Evolutionary conservation across 306 rosid genomes (phyloP), one percentile per base, ranked within the genome.

Genomic region (Prunus mira): DNA sequence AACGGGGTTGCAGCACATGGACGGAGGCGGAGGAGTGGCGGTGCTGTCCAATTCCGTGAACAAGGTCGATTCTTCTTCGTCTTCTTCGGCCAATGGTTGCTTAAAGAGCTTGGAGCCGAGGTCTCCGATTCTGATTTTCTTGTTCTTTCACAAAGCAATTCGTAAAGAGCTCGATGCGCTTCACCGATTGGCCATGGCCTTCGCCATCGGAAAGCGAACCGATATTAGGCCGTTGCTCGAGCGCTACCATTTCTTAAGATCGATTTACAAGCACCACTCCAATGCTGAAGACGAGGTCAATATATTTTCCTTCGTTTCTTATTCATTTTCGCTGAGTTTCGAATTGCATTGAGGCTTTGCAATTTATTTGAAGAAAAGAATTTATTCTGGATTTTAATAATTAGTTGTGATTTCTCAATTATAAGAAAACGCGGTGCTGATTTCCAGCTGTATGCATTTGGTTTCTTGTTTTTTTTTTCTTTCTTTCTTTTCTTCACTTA

Each of bases 241-340:
- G 43, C 91, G 88, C 54, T 96, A 92, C 70, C 93, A 78, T 96
- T 96, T 96, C 75, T 80, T 96, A 68, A 88, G 91, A 79, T 90
- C 96, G 74, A 89, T 96, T 75, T 96, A 92, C 79, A 88, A 87
- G 83, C 93, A 92, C 81, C 98, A 96, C 85, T 88, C 89, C 93
- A 89, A 88, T 96, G 99, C 98, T 32, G 99, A 96, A 87, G 99
- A 96, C 79, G 98, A 96, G 99, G 99, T 95, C 66, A 47, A 1
- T 74, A 49, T 22, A 63, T 82, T 80, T 84, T 80, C 28, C 17
- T 49, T n/a, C 11, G 27, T 24, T 4, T 47, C 28, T 28, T 30
- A 54, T 79, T 72, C 71, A 0, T 76, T 45, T 84, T 30, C 56
- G 30, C 67, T 51, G 28, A 54, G 38, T 9, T 60, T 66, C 2